These are phyloP conservation scores for Pseudogymnoascus sp. DNA, from an alignment of 2,329 filamentous ascomycete genomes.

Conservation along the genomic window DNA sequence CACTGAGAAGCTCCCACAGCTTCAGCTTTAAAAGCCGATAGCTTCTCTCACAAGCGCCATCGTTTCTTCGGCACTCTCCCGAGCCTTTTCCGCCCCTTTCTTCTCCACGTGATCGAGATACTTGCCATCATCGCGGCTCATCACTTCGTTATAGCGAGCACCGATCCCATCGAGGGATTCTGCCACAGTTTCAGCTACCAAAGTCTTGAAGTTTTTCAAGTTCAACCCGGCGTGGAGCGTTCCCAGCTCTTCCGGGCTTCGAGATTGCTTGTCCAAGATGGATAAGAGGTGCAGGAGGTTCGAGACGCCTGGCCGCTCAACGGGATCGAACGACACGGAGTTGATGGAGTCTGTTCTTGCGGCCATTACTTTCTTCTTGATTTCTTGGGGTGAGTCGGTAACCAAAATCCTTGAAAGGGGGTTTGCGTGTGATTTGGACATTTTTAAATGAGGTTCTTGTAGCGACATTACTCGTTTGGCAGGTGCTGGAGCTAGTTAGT, in stretches of 20 bases:
- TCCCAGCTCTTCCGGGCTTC: slow-evolving; percentile 37
- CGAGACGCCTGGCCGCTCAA: slow-evolving; percentile 68
- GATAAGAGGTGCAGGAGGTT: slow-evolving; percentile 80
- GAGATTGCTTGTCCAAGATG: slow-evolving; percentile 48
- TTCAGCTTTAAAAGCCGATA: slow-evolving; percentile 31
- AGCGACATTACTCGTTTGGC: slow-evolving; percentile 87
- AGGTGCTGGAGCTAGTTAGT: slow-evolving; percentile 34
- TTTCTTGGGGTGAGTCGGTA: slow-evolving; percentile 59
- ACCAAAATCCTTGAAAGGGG: slow-evolving; percentile 73
- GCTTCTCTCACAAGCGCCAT: slow-evolving; percentile 38
- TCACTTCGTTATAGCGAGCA: slow-evolving; percentile 47
- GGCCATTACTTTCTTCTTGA: slow-evolving; percentile 60
- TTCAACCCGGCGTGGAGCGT: slow-evolving; percentile 34
- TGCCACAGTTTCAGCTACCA: slow-evolving; percentile 52
- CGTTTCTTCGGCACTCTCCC: slow-evolving; percentile 47
- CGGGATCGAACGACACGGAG: slow-evolving; percentile 64
- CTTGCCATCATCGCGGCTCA: slow-evolving; percentile 39
- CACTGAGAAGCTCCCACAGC: not conserved
- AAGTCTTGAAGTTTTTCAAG: slow-evolving; percentile 56
- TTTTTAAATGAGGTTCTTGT: slow-evolving; percentile 69
- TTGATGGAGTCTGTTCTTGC: slow-evolving; percentile 70
- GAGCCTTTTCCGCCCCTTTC: slow-evolving; percentile 55
- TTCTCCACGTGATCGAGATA: slow-evolving; percentile 52
- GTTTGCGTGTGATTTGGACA: slow-evolving; percentile 82
- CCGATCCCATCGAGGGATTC: slow-evolving; percentile 47